phyloP scores from a whole-genome alignment of 192 early-diverging fungal species.

The Coemansia sp. region DNA sequence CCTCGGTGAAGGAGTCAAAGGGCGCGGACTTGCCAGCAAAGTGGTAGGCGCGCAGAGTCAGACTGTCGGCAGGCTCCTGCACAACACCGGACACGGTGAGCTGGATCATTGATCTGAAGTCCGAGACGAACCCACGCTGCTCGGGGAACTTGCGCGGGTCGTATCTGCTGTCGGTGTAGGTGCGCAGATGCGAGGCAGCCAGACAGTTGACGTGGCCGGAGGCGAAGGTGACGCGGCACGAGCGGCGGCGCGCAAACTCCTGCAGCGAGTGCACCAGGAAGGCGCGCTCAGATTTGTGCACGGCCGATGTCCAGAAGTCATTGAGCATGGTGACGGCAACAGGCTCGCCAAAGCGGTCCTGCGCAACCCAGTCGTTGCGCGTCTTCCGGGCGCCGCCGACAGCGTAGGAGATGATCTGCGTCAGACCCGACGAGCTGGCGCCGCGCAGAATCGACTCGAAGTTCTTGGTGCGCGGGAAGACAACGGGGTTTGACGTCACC shows the following conservation, averaged over 20 bases:
- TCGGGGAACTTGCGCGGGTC: conserved; percentile 49
- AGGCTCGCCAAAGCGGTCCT: conserved; percentile 71
- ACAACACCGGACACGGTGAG: conserved; percentile 75
- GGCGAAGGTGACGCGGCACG: conserved; percentile 73
- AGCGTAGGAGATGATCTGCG: conserved; percentile 48
- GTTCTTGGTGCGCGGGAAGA: conserved; percentile 70
- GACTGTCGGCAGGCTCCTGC: conserved; percentile 70
- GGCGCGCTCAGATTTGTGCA: conserved; percentile 68
- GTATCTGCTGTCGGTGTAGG: conserved; percentile 41
- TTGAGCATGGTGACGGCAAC: conserved; percentile 75
- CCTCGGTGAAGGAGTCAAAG: conserved; percentile 64
- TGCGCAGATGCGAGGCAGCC: conserved; percentile 62
- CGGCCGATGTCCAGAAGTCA: conserved; percentile 68
- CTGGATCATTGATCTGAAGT: conserved; percentile 79
- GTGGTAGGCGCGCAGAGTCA: conserved; percentile 60
- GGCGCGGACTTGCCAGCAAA: conserved; percentile 57
- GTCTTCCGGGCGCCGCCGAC: conserved; percentile 26
- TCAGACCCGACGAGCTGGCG: conserved; percentile 52
- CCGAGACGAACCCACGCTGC: conserved; percentile 56
- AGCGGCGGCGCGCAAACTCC: conserved; percentile 59
- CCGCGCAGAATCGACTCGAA: conserved; percentile 68
- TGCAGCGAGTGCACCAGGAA: conserved; percentile 68
- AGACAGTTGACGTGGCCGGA: conserved; percentile 80
- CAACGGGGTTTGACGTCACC: conserved; percentile 67
- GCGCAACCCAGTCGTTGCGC: conserved; percentile 53